Evolutionary conservation across 495 filamentous ascomycete species (phyloP), one percentile per base, ranked within the genome.

Genomic region (Clohesyomyces aquaticus): DNA sequence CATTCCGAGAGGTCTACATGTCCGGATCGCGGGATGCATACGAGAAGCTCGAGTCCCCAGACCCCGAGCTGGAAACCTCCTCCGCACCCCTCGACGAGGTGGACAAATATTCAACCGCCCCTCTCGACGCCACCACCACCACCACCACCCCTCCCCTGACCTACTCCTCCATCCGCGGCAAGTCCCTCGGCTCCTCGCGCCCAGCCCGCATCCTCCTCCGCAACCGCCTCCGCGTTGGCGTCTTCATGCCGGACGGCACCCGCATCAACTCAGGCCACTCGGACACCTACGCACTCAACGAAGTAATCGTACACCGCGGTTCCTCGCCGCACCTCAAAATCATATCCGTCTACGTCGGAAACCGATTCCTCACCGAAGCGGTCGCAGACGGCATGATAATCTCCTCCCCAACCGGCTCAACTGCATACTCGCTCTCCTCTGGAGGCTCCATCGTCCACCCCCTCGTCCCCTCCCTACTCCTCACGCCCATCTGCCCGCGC

Each of bases 361-460:
- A 86, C 10, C 86, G 91, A 51, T 91, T 91, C 66, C 79, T 98
- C 22, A 98, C 94, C 3, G 91, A 95, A 68, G 91, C 90, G 0
- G 91, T 97, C 25, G 91, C 92, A 0, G 94, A 98, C 69, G 94
- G 94, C 52, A 93, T 98, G 67, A 91, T 98, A 42, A 87, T 97
- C 46, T 90, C 86, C 27, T 96, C 94, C 0, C 94, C 94, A 0
- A 98, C 94, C 0, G 94, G 94, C 4, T 93, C 89, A 58, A 98
- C 94, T 0, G 95, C 94, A 1, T 98, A 98, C 79, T 92, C 87
- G 23, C 82, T 98, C n/a, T 90, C 86, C 66, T 87, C 87, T 8
- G 94, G 94, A 12, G 94, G 94, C n/a, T 90, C 86, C 69, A 98
- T 98, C 71, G 86, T 98, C 51, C 94, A 98, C 72, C 94, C 94